Percentiles rank a stretch among this genome's conserved stretches.
phyloP scores from a whole-genome alignment of 2,329 filamentous ascomycete genomes.

The Chaetomiaceae sp. region DNA sequence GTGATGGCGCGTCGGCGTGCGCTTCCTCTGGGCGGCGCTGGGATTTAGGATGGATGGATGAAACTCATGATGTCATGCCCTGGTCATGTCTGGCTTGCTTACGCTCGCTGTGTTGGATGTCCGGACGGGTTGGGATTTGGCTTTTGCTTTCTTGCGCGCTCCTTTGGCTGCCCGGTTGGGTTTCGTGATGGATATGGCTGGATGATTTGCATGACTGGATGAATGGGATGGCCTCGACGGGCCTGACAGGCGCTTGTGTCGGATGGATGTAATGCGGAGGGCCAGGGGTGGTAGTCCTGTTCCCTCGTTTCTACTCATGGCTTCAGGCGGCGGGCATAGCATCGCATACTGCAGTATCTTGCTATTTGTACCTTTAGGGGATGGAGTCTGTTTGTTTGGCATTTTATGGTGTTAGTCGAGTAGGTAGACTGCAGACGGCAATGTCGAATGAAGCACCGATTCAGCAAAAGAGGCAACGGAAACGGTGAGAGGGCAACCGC shows the following conservation, averaged over 20 bases:
- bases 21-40: not conserved
- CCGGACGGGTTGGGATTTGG: not conserved
- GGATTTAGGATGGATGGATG: not conserved
- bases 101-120: not conserved
- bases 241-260: not conserved
- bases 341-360: conserved; percentile 8
- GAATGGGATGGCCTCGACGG: not conserved
- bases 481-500: too few relatives aligned
- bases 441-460: too few relatives aligned
- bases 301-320: not conserved
- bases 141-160: not conserved
- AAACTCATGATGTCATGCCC: conserved; percentile 1
- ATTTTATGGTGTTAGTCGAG: not conserved
- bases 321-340: not conserved
- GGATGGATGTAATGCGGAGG: not conserved
- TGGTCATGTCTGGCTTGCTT: not conserved
- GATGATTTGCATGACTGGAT: not conserved
- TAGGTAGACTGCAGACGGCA: too few relatives aligned
- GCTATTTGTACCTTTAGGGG: conserved; percentile 2
- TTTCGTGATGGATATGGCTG: not conserved
- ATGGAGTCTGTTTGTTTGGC: not conserved
- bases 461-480: too few relatives aligned
- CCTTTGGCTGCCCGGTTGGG: not conserved
- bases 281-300: not conserved
- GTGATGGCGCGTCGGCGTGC: not conserved